phyloP scores from a whole-genome alignment of 1,284 basidiomycete genomes.

The Puccinia novopanici region DNA sequence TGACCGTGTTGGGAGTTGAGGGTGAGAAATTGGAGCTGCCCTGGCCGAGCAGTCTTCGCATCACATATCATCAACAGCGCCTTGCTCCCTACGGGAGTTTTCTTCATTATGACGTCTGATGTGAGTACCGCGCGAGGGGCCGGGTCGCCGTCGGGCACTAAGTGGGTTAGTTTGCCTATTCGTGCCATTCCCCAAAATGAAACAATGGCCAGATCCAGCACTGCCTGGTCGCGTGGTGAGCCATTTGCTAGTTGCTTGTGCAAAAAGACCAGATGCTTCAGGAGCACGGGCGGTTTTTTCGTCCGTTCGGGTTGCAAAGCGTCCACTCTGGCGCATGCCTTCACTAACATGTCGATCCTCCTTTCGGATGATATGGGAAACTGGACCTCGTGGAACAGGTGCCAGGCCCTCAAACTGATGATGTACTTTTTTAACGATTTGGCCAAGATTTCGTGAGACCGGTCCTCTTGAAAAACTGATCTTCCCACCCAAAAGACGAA shows the following conservation, averaged over 20 bases:
- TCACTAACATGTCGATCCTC: neutral
- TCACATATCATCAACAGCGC: too few relatives aligned
- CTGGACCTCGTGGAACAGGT: neutral
- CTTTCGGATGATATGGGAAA: neutral
- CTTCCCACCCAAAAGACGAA: neutral
- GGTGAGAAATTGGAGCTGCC: neutral
- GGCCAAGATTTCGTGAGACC: neutral
- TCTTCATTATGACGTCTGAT: too few relatives aligned
- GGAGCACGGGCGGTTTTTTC: neutral
- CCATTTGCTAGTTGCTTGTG: neutral
- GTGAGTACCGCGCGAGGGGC: too few relatives aligned
- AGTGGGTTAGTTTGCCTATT: neutral
- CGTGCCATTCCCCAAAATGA: conserved; percentile 6
- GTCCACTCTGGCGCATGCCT: neutral
- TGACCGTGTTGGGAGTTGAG: neutral
- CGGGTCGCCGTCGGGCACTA: neutral
- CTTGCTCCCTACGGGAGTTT: neutral
- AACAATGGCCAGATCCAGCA: neutral
- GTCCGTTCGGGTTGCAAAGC: neutral
- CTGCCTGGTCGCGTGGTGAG: neutral
- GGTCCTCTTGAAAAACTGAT: too few relatives aligned
- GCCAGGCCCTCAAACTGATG: neutral
- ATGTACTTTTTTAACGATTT: neutral
- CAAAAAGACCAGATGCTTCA: neutral
- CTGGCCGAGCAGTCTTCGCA: neutral